Base-by-base conservation (phyloP, 768 basidiomycete genomes). In the Amanita fuliginea region DNA sequence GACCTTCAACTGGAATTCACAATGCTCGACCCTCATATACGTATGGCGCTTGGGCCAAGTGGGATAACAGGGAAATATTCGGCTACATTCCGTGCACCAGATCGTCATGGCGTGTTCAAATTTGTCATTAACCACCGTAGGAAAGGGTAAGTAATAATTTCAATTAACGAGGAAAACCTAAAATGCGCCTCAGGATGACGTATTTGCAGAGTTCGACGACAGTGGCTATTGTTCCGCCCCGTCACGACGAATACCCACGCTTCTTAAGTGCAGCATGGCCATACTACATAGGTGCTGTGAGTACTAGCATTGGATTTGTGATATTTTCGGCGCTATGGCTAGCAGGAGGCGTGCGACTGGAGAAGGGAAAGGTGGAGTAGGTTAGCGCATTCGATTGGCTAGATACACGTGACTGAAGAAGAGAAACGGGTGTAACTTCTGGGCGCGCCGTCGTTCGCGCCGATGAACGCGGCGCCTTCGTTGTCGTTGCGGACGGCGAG, bases 61-160 rank as follows among this genome's bases (percentile, higher is more conserved):
- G 76, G 74, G 0, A 55, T 66, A 21, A 77, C 82, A 2, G 84
- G 85, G 19, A 71, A 75, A 56, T 97, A 93, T 68, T 74, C 78
- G 11, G 78, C 81, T n/a, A 78, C 77, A 11, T 95, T 99, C 81
- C 81, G 80, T 36, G 83, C 81, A 1, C 96, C 96, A 6, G 95
- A 98, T 65, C 75, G 94, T 47, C 96, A 99, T 61, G 96, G 96
- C 19, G 96, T 99, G 13, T 99, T 95, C 78, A 98, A 97, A 62
- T 94, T 98, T 60, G 73, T 91, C n/a, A 67, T 96, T 39, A 78
- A 94, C 64, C 81, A 91, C 70, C 89, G 87, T 62, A 82, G 96
- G 54, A 82, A 82, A 63, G 94, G 94, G 82, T 91, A 55, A 61
- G 82, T 61, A 28, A 6, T 45, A 30, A 14, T 43, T 22, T 39